A percentile compares a stretch with the other conserved stretches of the same genome.
phyloP scores from a whole-genome alignment of 2,329 filamentous ascomycete species.

The Lasiodiplodia sp. region DNA sequence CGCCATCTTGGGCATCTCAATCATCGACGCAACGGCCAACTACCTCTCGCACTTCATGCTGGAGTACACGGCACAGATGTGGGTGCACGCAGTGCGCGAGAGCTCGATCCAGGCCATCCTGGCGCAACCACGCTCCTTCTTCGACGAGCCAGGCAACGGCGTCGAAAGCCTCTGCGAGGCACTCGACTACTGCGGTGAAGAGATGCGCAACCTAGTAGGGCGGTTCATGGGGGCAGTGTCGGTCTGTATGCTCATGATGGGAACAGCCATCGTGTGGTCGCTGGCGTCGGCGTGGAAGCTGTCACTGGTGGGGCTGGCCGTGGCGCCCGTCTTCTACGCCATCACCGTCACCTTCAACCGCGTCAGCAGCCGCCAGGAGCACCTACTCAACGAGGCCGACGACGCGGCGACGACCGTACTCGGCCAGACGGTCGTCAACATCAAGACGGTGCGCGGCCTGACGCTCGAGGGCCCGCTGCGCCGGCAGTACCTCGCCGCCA shows the following conservation, averaged over 20 bases:
- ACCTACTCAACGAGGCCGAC: conserved; percentile 68
- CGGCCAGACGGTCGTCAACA: conserved; percentile 78
- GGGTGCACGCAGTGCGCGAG: conserved; percentile 75
- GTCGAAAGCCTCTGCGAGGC: conserved; percentile 70
- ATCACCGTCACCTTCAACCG: conserved; percentile 71
- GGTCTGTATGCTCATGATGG: conserved; percentile 71
- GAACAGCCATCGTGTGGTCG: conserved; percentile 77
- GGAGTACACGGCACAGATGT: conserved; percentile 74
- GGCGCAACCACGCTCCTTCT: conserved; percentile 79
- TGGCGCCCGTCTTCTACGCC: conserved; percentile 70
- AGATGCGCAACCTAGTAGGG: conserved; percentile 83
- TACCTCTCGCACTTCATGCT: conserved; percentile 75
- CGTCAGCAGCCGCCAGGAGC: conserved; percentile 76
- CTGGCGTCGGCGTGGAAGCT: conserved; percentile 79
- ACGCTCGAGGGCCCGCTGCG: conserved; percentile 77
- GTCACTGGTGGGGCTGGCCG: conserved; percentile 76
- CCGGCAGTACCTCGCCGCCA: conserved; percentile 65
- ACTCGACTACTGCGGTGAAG: conserved; percentile 83
- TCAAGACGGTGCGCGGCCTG: conserved; percentile 78
- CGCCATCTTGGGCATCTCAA: conserved; percentile 71
- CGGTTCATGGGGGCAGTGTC: conserved; percentile 77
- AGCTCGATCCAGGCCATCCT: conserved; percentile 75
- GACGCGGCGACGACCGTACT: conserved; percentile 69
- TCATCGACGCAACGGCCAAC: conserved; percentile 69
- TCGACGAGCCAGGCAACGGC: conserved; percentile 72